These are phyloP conservation scores for Coniochaeta ligniaria DNA, from an alignment of 2,329 filamentous ascomycete species.

Conservation along the genomic window DNA sequence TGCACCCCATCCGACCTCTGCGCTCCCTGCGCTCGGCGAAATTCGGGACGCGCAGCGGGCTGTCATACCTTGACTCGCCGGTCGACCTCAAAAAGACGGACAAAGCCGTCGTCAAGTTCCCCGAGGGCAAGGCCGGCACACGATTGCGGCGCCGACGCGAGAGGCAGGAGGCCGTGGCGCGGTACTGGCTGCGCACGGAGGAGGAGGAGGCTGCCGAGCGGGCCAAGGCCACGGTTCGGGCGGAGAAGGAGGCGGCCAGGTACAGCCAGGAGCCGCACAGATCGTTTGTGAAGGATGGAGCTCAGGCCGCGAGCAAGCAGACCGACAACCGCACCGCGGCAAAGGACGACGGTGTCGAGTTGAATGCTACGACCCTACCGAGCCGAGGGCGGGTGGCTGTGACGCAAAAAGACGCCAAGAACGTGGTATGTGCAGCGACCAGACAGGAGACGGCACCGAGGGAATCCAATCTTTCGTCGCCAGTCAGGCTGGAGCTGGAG, in stretches of 20 bases:
- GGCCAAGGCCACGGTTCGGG: constrained; percentile 13
- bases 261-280: constrained; percentile 16
- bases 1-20: constrained; percentile 15
- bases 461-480: neutral
- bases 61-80: constrained; percentile 16
- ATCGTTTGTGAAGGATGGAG: neutral
- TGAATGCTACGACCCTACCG: neutral
- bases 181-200: constrained; percentile 18
- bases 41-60: constrained; percentile 16
- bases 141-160: constrained; percentile 16
- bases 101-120: constrained; percentile 13
- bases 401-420: neutral
- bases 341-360: neutral
- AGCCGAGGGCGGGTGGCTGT: too few species aligned
- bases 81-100: constrained; percentile 7
- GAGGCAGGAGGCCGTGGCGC: constrained; percentile 17
- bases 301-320: neutral
- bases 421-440: neutral
- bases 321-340: neutral
- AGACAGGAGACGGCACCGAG: neutral
- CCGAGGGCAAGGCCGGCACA: constrained; percentile 1
- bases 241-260: constrained; percentile 14
- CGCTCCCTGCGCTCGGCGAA: constrained; percentile 12
- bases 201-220: constrained; percentile 17
- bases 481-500: neutral